Conservation (phyloP, 805 yeast species). For the Hanseniaspora mollemarum region DNA sequence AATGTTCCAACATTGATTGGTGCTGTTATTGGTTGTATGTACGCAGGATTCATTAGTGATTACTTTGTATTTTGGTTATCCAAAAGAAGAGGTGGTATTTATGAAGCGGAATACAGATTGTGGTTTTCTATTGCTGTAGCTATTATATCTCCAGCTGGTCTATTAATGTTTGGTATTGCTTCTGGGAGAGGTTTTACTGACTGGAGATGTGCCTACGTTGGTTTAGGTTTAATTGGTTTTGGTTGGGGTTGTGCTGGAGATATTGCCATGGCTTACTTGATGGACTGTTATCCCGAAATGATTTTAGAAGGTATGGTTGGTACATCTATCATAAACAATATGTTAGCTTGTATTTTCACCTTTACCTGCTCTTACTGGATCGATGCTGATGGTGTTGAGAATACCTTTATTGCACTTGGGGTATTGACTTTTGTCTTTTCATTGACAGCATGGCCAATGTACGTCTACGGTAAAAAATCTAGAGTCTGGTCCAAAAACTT, state of each 20-base stretch:
- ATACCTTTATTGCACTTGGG: conserved; percentile 51
- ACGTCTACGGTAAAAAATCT: conserved; percentile 48
- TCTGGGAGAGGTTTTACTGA: conserved; percentile 39
- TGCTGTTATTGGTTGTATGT: conserved; percentile 53
- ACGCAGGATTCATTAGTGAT: conserved; percentile 52
- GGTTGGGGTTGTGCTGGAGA: conserved; percentile 66
- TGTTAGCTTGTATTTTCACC: conserved; percentile 54
- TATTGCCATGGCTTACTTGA: conserved; percentile 52
- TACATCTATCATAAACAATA: conserved; percentile 51
- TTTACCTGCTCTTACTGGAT: conserved; percentile 54
- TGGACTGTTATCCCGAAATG: conserved; percentile 61
- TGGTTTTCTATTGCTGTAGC: conserved; percentile 48
- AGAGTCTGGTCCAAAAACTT: conserved; percentile 47
- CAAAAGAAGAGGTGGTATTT: conserved; percentile 47
- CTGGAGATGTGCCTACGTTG: conserved; percentile 47
- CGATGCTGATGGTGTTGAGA: conserved; percentile 44
- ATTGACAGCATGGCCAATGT: conserved; percentile 46
- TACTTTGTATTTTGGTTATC: conserved; percentile 54
- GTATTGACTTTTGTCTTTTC: conserved; percentile 47
- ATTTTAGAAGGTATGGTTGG: conserved; percentile 63
- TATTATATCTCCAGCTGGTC: conserved; percentile 48
- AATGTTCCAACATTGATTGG: conserved; percentile 60
- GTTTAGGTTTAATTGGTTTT: conserved; percentile 54
- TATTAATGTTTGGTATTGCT: conserved; percentile 55
- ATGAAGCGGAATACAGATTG: conserved; percentile 55